phyloP scores from a whole-genome alignment of 2,329 filamentous ascomycete genomes.

The Ophiocordyceps sinensis region DNA sequence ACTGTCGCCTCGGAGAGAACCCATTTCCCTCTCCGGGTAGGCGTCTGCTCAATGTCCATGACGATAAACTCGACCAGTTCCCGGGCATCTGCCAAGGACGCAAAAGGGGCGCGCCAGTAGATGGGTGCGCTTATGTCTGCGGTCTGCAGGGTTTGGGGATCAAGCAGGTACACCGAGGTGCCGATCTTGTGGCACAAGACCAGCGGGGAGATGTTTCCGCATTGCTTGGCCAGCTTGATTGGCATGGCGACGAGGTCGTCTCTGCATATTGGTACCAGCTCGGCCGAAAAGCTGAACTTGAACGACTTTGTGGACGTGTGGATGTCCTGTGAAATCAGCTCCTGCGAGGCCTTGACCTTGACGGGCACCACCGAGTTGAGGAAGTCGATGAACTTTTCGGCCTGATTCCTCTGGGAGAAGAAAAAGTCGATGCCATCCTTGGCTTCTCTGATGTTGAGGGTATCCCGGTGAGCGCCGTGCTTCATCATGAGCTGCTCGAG shows the following conservation, averaged over 20 bases:
- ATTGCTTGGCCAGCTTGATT: slow-evolving; percentile 70
- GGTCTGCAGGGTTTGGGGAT: slow-evolving; percentile 81
- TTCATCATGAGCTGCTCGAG: slow-evolving; percentile 94
- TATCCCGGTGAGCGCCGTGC: slow-evolving; percentile 79
- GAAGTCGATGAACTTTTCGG: slow-evolving; percentile 86
- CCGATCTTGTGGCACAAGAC: slow-evolving; percentile 79
- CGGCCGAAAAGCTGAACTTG: slow-evolving; percentile 85
- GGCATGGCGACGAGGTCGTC: slow-evolving; percentile 93
- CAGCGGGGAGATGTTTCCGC: slow-evolving; percentile 80
- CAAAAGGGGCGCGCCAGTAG: slow-evolving; percentile 87
- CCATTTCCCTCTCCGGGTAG: slow-evolving; percentile 64
- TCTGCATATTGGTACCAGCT: slow-evolving; percentile 90
- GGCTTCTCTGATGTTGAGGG: slow-evolving; percentile 95
- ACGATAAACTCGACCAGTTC: slow-evolving; percentile 87
- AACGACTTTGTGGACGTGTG: slow-evolving; percentile 85
- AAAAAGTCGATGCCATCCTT: slow-evolving; percentile 95
- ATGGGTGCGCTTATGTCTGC: slow-evolving; percentile 68
- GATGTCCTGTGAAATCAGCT: slow-evolving; percentile 84
- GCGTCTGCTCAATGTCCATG: slow-evolving; percentile 79
- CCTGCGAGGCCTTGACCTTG: slow-evolving; percentile 59
- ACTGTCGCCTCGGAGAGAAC: slow-evolving; percentile 78
- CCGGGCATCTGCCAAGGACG: slow-evolving; percentile 65
- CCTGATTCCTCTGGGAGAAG: slow-evolving; percentile 79
- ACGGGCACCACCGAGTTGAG: slow-evolving; percentile 69
- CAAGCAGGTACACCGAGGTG: slow-evolving; percentile 77